Conservation (phyloP, 2,329 filamentous ascomycete genomes). For the Ophiostoma quercus region DNA sequence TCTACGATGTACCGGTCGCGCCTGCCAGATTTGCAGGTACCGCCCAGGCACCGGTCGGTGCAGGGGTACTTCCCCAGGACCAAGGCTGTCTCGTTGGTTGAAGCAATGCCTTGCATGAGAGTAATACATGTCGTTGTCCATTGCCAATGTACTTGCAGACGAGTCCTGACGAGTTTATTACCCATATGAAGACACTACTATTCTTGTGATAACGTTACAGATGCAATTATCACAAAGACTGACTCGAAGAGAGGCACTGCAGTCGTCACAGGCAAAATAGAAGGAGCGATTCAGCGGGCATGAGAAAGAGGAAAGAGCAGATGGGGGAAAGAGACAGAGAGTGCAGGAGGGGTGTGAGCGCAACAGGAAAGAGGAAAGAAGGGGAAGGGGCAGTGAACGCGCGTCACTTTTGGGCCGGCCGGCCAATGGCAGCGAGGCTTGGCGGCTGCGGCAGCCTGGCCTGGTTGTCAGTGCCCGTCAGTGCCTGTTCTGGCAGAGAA, state of each 20-base stretch:
- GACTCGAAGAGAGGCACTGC: not conserved
- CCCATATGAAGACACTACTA: not conserved
- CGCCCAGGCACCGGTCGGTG: slow-evolving; percentile 3
- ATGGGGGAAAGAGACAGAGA: not conserved
- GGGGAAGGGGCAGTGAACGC: slow-evolving; percentile 27
- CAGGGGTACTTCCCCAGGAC: not conserved
- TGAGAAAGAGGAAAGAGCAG: not conserved
- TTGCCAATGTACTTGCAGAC: not conserved
- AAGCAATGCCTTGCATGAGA: not conserved
- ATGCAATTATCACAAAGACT: not conserved
- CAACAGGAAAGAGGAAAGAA: slow-evolving; percentile 3
- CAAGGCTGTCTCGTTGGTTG: not conserved
- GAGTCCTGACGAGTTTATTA: not conserved
- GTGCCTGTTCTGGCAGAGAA: too few species aligned
- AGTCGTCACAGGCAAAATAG: not conserved
- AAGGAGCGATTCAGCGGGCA: not conserved
- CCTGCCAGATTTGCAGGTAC: not conserved
- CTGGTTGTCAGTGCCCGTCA: not conserved
- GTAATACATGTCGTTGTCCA: not conserved
- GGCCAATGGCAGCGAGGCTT: slow-evolving; percentile 25
- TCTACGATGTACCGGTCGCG: not conserved
- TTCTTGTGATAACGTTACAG: not conserved
- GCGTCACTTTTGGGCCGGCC: slow-evolving; percentile 25
- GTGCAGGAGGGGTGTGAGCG: slow-evolving; percentile 1
- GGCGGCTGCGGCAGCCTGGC: slow-evolving; percentile 18